Conservation (phyloP, 352 stramenopile genomes). For the Globisporangium paddicum region DNA sequence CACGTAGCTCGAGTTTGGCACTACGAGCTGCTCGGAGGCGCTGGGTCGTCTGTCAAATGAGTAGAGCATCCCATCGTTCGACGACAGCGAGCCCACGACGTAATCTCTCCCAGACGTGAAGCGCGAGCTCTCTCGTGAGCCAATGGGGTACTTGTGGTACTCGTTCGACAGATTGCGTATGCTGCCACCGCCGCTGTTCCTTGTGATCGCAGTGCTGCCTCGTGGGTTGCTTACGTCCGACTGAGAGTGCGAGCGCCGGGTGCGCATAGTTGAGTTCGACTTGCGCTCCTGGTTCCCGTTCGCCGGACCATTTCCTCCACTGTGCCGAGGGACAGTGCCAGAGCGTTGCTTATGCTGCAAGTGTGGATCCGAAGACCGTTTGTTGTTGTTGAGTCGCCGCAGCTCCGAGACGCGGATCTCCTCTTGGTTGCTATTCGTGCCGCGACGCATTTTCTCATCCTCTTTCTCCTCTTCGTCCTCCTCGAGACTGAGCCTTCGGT, state of each 20-base stretch:
- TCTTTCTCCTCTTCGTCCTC: constrained; percentile 74
- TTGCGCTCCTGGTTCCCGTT: constrained; percentile 6
- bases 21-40: constrained; percentile 45
- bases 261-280: constrained; percentile 6
- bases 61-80: constrained; percentile 28
- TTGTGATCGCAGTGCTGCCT: constrained; percentile 6
- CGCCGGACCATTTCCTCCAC: neutral
- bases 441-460: constrained; percentile 22
- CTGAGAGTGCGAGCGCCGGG: constrained; percentile 32
- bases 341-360: constrained; percentile 3
- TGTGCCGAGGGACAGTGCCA: constrained; percentile 8
- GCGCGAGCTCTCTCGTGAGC: constrained; percentile 6
- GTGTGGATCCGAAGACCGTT: constrained; percentile 6
- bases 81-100: constrained; percentile 17
- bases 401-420: constrained; percentile 32
- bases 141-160: constrained; percentile 5
- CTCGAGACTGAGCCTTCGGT: constrained; percentile 50
- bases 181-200: constrained; percentile 7
- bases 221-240: constrained; percentile 41
- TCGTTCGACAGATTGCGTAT: constrained; percentile 12
- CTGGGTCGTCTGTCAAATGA: constrained; percentile 36
- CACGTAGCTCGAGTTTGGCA: constrained; percentile 58
- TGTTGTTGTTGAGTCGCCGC: constrained; percentile 12
- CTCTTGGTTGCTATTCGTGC: constrained; percentile 20
- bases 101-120: constrained; percentile 7